Percentiles rank a stretch among this genome's conserved stretches.
phyloP scores from a whole-genome alignment of 495 filamentous ascomycete genomes.

The Podospora appendiculata region DNA sequence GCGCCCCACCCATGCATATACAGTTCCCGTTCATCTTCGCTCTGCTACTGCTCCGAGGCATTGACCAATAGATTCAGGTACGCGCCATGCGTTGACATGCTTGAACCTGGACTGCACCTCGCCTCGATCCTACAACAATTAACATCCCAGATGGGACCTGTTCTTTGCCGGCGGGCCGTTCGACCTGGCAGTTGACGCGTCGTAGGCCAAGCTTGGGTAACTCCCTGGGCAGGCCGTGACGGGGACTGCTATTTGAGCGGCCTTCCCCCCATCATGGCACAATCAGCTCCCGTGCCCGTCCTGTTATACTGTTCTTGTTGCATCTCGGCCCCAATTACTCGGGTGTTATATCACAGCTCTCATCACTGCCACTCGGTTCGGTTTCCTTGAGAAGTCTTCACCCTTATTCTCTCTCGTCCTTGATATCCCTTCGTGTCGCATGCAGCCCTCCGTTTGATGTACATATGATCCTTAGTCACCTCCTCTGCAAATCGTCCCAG shows the following conservation, averaged over 20 bases:
- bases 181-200: background rate
- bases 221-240: background rate
- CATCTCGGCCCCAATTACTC: background rate
- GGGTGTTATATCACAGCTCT: no score
- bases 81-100: background rate
- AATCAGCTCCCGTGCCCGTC: slow-evolving; percentile 1
- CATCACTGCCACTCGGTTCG: no score
- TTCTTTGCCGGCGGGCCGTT: slow-evolving; percentile 14
- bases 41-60: slow-evolving; percentile 4
- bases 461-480: background rate
- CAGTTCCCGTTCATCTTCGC: no score
- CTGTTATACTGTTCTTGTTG: background rate
- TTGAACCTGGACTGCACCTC: background rate
- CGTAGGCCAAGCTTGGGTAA: background rate
- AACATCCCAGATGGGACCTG: slow-evolving; percentile 1
- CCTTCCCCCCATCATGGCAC: background rate
- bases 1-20: no score
- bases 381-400: no score
- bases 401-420: no score
- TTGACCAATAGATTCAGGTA: slow-evolving; percentile 14
- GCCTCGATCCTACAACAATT: slow-evolving; percentile 2
- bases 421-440: background rate
- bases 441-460: background rate
- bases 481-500: background rate
- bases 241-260: slow-evolving; percentile 5